A percentile compares a stretch with the other conserved stretches of the same genome.
These are phyloP conservation scores for Tetrapyrgos nigripes DNA, from an alignment of 1,284 basidiomycete species.

Conservation along the genomic window DNA sequence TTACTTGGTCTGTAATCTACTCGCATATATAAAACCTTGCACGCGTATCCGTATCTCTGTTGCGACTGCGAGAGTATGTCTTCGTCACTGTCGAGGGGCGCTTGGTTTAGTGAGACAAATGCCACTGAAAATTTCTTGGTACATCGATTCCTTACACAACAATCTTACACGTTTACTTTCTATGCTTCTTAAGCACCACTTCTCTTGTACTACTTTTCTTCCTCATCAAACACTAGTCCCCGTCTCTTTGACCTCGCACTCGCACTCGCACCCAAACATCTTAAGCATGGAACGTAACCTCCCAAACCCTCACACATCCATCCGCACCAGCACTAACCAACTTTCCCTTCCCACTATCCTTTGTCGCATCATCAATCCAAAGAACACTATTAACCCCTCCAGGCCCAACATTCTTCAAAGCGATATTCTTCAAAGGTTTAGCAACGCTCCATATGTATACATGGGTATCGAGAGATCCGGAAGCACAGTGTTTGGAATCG, in stretches of 20 bases:
- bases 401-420: constrained; percentile 85
- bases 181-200: no score
- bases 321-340: constrained; percentile 86
- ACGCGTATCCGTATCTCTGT: no score
- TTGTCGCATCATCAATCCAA: constrained; percentile 70
- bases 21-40: no score
- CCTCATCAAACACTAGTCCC: background rate
- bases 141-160: no score
- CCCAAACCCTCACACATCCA: constrained; percentile 82
- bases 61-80: no score
- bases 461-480: constrained; percentile 91
- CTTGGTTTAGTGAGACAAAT: no score
- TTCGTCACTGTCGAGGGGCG: no score
- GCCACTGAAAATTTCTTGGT: no score
- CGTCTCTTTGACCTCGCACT: background rate
- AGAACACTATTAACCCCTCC: constrained; percentile 84
- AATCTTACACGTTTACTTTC: background rate
- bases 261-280: no score
- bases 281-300: constrained; percentile 57
- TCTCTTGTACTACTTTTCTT: background rate
- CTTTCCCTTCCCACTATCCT: constrained; percentile 48
- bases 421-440: constrained; percentile 80
- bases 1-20: no score
- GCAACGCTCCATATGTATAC: constrained; percentile 90
- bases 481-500: constrained; percentile 80